phyloP scores from a whole-genome alignment of 1,284 basidiomycete species.

The Tilletia walkeri region DNA sequence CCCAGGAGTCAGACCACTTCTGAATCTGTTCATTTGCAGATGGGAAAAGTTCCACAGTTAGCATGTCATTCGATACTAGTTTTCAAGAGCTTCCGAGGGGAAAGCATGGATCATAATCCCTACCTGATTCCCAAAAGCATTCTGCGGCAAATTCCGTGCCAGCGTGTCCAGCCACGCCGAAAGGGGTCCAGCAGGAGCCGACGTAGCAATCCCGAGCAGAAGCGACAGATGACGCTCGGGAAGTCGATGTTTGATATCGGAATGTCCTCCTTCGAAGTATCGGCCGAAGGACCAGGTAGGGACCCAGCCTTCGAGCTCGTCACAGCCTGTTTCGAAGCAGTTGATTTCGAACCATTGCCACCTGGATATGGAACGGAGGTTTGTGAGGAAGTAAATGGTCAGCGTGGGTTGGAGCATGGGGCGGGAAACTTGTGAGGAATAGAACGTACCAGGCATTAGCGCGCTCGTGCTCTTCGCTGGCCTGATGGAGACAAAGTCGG shows the following conservation, averaged over 20 bases:
- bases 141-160: conserved; percentile 43
- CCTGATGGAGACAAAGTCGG: not conserved
- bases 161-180: conserved; percentile 40
- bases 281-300: conserved; percentile 56
- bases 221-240: conserved; percentile 46
- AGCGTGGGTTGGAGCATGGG: not conserved
- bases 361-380: not conserved
- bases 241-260: conserved; percentile 30
- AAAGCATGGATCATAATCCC: not conserved
- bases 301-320: conserved; percentile 53
- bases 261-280: conserved; percentile 43
- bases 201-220: conserved; percentile 53
- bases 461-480: conserved; percentile 11
- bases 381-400: not conserved
- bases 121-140: conserved; percentile 14
- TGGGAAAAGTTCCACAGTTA: too few species aligned
- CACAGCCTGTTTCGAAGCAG: conserved; percentile 52
- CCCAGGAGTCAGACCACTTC: conserved; percentile 38
- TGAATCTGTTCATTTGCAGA: conserved; percentile 28
- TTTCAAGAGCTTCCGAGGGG: too few species aligned
- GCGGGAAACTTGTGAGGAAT: not conserved
- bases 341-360: conserved; percentile 56
- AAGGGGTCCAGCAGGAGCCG: conserved; percentile 52
- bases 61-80: too few species aligned
- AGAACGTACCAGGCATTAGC: not conserved